Conservation (phyloP, 2,329 filamentous ascomycete species). For the Exophiala sideris region DNA sequence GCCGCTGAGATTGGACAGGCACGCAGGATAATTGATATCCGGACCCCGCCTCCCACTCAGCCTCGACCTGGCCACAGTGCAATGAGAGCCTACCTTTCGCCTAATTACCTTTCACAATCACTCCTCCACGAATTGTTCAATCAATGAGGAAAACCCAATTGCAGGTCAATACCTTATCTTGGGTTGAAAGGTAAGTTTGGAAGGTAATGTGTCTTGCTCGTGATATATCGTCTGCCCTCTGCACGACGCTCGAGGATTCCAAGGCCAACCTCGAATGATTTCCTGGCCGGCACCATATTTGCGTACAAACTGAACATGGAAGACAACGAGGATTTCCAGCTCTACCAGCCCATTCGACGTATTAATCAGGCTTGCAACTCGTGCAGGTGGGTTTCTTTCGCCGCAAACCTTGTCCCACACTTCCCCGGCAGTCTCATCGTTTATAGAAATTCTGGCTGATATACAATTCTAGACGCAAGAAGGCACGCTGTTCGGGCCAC, state of each 20-base stretch:
- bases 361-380: background rate
- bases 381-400: background rate
- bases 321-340: background rate
- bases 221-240: background rate
- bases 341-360: background rate
- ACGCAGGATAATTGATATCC: background rate
- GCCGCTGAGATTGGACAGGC: no score
- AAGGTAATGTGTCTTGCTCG: background rate
- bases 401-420: background rate
- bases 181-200: background rate
- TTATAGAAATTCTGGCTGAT: background rate
- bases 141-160: no score
- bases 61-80: background rate
- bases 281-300: background rate
- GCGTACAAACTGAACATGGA: background rate
- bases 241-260: background rate
- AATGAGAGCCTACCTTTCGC: background rate
- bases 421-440: background rate
- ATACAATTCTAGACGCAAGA: background rate
- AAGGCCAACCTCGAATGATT: background rate
- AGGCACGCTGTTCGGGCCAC: background rate
- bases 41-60: background rate
- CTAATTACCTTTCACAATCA: background rate
- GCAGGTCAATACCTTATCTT: background rate
- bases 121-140: no score